Evolutionary conservation across 768 basidiomycete genomes (phyloP), one percentile per base, ranked within the genome.

Genomic region (Mycena leptocephala): DNA sequence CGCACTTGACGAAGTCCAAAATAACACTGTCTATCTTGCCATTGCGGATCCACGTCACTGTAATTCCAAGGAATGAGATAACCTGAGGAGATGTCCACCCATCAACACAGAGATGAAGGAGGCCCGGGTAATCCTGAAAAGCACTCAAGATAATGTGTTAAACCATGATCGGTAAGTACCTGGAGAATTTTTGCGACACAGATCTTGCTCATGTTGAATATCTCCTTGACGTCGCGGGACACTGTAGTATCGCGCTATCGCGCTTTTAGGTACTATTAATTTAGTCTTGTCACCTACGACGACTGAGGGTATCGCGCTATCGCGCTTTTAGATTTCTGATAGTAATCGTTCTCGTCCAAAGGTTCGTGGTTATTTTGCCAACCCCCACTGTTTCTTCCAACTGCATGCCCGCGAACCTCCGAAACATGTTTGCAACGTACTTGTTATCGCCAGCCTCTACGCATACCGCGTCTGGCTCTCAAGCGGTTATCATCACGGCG

Each of bases 391-490:
- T n/a, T n/a, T n/a, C n/a, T n/a, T n/a, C n/a, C n/a, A n/a, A n/a
- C n/a, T 82, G 8, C 48, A 14, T 1, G 13, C 58, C 22, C 43
- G 20, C 46, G 55, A 16, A 66, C 35, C 11, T 24, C 59, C 68
- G n/a, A 20, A n/a, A 37, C 32, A 28, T 24, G 26, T 9, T 32
- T 64, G n/a, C n/a, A n/a, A n/a, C n/a, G n/a, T n/a, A n/a, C n/a
- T n/a, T n/a, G n/a, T 67, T 55, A 35, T 30, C 18, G 8, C 55
- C 53, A 89, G 89, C 73, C 77, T 89, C 24, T 90, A 90, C 58
- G 84, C 88, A 6, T 83, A 84, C 69, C 86, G 89, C 5, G 86
- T 89, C 6, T 90, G 89, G 88, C 80, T 87, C 58, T 85, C 86
- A 35, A 78, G 86, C 65, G 86, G 85, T 37, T 87, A 84, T 70